Base-by-base conservation (phyloP, 2,329 filamentous ascomycete genomes). In the Zymoseptoria brevis region DNA sequence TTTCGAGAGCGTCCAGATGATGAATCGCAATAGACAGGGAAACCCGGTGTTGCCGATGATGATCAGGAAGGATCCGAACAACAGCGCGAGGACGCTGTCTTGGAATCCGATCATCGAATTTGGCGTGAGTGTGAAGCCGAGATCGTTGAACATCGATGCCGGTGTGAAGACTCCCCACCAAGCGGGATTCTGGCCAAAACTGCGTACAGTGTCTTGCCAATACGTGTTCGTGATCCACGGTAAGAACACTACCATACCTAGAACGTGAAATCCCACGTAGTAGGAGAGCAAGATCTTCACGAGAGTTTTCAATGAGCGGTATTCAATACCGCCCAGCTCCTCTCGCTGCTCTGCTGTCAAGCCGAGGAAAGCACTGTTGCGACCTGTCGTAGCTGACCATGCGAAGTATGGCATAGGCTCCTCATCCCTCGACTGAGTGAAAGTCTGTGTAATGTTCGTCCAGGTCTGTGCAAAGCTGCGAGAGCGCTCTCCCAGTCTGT, bases 101-200 rank as follows among this genome's bases (percentile, higher is more conserved):
- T 90, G 86, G 73, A 97, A 97, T 0, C 90, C 93, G 50, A 85
- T 82, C 91, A 99, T 96, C 66, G 91, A 96, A 75, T 97, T 89
- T 0, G 92, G 88, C 0, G 91, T 97, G 64, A 99, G 78, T 1
- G 92, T 93, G 67, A 91, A 93, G 9, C 94, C 94, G n/a, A 97
- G 77, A 76, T 99, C 93, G 75, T 93, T 96, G 75, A 99, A 96
- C 57, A 91, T 83, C 49, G 91, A 94, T 54, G 85, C 90, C 13
- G 91, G 78, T 0, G 90, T 96, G 76, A 93, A 99, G 66, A 99
- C 85, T 0, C 84, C 91, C 83, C 94, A 99, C 94, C 94, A 99
- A 0, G 83, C 82, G 49, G 84, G 84, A 58, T 80, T 86, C 65
- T 89, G 77, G 8, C 84, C 85, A 55, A 52, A 50, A 0, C 71